phyloP scores from a whole-genome alignment of 768 basidiomycete species.

The Suillus subalutaceus region DNA sequence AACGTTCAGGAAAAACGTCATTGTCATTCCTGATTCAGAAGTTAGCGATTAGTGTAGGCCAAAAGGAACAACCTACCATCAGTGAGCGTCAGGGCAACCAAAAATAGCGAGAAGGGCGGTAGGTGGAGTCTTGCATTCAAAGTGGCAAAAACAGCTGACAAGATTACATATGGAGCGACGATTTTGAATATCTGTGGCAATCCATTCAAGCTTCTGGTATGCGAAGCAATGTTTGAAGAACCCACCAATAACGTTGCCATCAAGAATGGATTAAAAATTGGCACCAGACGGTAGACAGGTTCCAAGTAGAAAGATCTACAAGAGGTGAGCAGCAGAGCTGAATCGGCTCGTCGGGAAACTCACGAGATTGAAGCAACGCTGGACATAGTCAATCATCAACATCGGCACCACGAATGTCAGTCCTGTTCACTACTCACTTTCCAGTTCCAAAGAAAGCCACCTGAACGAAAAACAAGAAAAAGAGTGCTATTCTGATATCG shows the following conservation, averaged over 20 bases:
- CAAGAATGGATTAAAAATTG: slow-evolving; percentile 83
- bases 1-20: slow-evolving; percentile 83
- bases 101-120: slow-evolving; percentile 80
- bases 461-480: slow-evolving; percentile 87
- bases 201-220: slow-evolving; percentile 6
- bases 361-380: slow-evolving; percentile 87
- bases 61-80: slow-evolving; percentile 49
- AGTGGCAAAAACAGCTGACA: slow-evolving; percentile 68
- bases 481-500: slow-evolving; percentile 73
- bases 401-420: neutral
- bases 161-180: slow-evolving; percentile 75
- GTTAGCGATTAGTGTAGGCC: slow-evolving; percentile 15
- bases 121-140: slow-evolving; percentile 68
- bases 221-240: slow-evolving; percentile 2
- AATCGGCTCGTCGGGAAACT: slow-evolving; percentile 27
- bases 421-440: slow-evolving; percentile 53
- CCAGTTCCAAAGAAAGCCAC: slow-evolving; percentile 86
- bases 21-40: slow-evolving; percentile 66
- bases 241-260: slow-evolving; percentile 76
- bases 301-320: slow-evolving; percentile 81
- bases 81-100: slow-evolving; percentile 74
- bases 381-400: slow-evolving; percentile 10
- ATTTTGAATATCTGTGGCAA: slow-evolving; percentile 74
- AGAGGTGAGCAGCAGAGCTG: slow-evolving; percentile 7
- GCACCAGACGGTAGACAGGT: slow-evolving; percentile 85